Conservation (phyloP, 441 rosid genomes). For the Eutrema salsugineum region DNA sequence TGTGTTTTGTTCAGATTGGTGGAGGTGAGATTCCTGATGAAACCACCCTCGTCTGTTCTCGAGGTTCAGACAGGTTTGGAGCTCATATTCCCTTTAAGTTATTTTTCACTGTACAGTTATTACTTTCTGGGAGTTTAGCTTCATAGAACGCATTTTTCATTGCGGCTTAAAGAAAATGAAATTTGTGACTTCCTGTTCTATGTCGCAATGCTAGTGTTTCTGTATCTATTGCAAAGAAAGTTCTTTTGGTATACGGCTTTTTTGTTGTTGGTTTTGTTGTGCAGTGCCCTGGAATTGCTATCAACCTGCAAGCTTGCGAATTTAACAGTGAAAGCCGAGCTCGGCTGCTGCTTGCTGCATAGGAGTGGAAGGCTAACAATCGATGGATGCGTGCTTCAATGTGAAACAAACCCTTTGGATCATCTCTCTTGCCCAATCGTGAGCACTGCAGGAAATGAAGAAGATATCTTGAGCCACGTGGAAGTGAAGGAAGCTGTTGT, state of each 20-base stretch:
- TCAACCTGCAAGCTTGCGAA: slow-evolving; percentile 84
- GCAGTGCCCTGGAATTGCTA: slow-evolving; percentile 87
- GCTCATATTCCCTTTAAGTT: slow-evolving; percentile 8
- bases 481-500: slow-evolving; percentile 35
- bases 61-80: slow-evolving; percentile 94
- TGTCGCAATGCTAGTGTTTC: neutral
- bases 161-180: neutral
- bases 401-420: slow-evolving; percentile 82
- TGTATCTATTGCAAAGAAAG: neutral
- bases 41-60: slow-evolving; percentile 75
- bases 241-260: slow-evolving; percentile 25
- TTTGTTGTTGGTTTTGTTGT: slow-evolving; percentile 23
- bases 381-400: slow-evolving; percentile 85
- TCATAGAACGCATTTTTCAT: slow-evolving; percentile 6
- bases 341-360: slow-evolving; percentile 93
- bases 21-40: slow-evolving; percentile 93
- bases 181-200: neutral
- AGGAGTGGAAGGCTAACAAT: slow-evolving; percentile 86
- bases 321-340: slow-evolving; percentile 86
- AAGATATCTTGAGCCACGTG: slow-evolving; percentile 32
- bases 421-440: slow-evolving; percentile 84
- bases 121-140: neutral
- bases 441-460: slow-evolving; percentile 55
- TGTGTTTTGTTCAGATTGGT: slow-evolving; percentile 60
- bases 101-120: neutral